These are phyloP conservation scores for Nymphaea thermarum DNA, from an alignment of 164 flowering plant species.

Conservation along the genomic window DNA sequence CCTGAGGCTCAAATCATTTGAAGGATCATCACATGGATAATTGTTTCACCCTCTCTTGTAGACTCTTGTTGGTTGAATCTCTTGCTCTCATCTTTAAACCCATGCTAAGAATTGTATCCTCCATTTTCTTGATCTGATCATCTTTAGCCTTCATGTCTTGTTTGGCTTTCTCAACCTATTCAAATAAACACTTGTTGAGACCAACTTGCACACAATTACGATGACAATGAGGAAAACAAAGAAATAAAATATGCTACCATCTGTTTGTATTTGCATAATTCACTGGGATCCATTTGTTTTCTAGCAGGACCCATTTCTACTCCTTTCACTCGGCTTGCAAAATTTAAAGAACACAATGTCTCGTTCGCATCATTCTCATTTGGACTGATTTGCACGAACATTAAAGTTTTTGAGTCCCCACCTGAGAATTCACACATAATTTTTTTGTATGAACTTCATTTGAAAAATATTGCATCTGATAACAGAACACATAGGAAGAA, in stretches of 20 bases:
- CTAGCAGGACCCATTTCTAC: constrained; percentile 90
- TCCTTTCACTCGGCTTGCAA: constrained; percentile 95
- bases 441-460: background rate
- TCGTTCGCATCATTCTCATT: constrained; percentile 77
- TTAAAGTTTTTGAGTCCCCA: constrained; percentile 92
- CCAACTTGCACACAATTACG: background rate
- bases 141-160: constrained; percentile 78
- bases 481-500: constrained; percentile 2
- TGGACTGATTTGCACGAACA: constrained; percentile 96
- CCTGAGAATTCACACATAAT: constrained; percentile 25
- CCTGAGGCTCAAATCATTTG: background rate
- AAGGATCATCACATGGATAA: background rate
- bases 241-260: constrained; percentile 32
- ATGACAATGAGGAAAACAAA: no score
- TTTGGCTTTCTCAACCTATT: constrained; percentile 67
- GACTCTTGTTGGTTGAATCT: constrained; percentile 51
- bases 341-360: constrained; percentile 91
- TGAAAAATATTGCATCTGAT: background rate
- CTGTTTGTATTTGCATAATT: constrained; percentile 61
- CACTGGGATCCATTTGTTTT: constrained; percentile 67
- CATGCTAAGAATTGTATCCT: constrained; percentile 51
- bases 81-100: constrained; percentile 64
- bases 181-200: background rate
- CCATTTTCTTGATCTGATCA: constrained; percentile 62
- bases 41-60: constrained; percentile 71